phyloP scores from a whole-genome alignment of 2,329 filamentous ascomycete genomes.

The Fonsecaea multimorphosa region DNA sequence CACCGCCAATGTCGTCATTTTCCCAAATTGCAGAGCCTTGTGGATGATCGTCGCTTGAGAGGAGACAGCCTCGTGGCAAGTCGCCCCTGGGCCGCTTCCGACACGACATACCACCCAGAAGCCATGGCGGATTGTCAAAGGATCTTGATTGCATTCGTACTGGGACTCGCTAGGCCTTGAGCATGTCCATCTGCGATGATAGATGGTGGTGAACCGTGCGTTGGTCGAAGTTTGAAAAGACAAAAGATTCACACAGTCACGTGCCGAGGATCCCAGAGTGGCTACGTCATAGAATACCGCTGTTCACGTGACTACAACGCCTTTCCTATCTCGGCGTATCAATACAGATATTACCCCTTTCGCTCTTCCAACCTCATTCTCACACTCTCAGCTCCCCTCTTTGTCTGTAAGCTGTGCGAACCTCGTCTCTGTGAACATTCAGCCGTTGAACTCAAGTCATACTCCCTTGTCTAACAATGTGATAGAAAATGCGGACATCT shows the following conservation, averaged over 20 bases:
- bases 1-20: conserved; percentile 10
- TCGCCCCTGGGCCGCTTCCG: background rate
- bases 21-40: background rate
- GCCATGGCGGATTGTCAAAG: background rate
- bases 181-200: background rate
- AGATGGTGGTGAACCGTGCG: background rate
- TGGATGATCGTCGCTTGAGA: background rate
- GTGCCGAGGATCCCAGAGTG: background rate
- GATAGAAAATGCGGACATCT: background rate
- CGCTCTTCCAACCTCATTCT: background rate
- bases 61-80: background rate
- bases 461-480: too few relatives aligned
- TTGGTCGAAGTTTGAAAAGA: background rate
- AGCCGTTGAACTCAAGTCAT: background rate
- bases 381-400: background rate
- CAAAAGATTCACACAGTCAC: background rate
- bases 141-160: too few relatives aligned
- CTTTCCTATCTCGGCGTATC: background rate
- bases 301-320: background rate
- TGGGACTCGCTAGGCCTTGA: background rate
- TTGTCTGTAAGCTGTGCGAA: background rate
- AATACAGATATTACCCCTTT: background rate
- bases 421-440: background rate
- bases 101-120: background rate
- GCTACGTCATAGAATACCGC: background rate